Evolutionary conservation across 176 grass and related monocot genomes (phyloP).

Genomic region (Rhynchospora tenuis): DNA sequence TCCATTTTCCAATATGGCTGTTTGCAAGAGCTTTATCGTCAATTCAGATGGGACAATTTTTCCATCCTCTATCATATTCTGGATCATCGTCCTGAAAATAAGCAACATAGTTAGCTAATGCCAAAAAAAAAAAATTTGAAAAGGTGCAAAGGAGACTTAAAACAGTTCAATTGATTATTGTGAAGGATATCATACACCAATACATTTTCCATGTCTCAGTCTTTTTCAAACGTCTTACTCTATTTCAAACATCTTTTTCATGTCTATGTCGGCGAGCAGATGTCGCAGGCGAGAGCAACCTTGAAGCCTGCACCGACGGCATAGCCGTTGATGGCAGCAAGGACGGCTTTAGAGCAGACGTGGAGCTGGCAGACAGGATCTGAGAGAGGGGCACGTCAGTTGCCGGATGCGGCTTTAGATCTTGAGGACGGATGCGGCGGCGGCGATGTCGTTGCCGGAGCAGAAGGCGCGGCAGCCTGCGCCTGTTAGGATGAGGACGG

Average conservation of each 20-base stretch:
- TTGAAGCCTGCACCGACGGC: conserved; percentile 84
- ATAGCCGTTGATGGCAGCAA: conserved; percentile 71
- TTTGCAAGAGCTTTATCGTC: too few relatives aligned
- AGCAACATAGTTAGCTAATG: too few relatives aligned
- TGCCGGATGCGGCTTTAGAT: too few relatives aligned
- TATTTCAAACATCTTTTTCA: too few relatives aligned
- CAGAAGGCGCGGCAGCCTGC: too few relatives aligned
- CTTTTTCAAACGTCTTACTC: neutral
- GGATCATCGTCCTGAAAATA: too few relatives aligned
- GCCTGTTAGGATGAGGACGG: too few relatives aligned
- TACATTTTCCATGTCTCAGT: neutral
- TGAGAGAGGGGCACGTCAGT: conserved; percentile 62
- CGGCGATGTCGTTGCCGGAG: conserved; percentile 75
- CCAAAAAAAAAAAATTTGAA: too few relatives aligned
- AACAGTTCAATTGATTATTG: neutral
- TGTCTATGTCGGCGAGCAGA: conserved; percentile 53
- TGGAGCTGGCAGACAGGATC: conserved; percentile 66
- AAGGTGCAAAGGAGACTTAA: too few relatives aligned
- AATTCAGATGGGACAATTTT: too few relatives aligned
- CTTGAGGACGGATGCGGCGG: conserved; percentile 92
- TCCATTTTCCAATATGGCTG: too few relatives aligned
- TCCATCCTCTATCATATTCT: too few relatives aligned
- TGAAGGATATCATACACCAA: neutral
- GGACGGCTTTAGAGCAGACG: conserved; percentile 66
- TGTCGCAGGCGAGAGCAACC: conserved; percentile 81